Evolutionary conservation across 2,329 filamentous ascomycete species (phyloP), one percentile per base, ranked within the genome.

Genomic region (Bipolaris bicolor): DNA sequence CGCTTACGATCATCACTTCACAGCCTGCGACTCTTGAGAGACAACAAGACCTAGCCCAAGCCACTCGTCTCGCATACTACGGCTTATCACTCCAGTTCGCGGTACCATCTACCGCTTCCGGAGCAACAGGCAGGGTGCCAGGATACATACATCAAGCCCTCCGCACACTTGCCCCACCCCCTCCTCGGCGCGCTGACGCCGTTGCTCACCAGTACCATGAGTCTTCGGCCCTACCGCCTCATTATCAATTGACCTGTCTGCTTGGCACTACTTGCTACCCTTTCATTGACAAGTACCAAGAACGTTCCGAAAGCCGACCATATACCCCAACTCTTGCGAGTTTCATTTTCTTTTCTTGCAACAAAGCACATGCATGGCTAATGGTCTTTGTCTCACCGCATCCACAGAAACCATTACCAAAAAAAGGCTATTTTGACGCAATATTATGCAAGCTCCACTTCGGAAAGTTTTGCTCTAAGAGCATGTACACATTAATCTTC

Each of bases 41-140:
- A 15, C 20, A 31, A 39, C n/a, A 2, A 1, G 20, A 36, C 50
- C 33, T 50, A 57, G 24, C 29, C 40, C 22, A 52, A 52, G 54
- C 58, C 44, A 11, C 41, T 52, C 36, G 39, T 24, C 40, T 55
- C 49, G 45, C 24, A 56, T 43, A 45, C 16, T 29, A 29, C 26
- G 26, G 16, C 43, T 51, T 24, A 50, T 54, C 34, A 31, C 51
- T 57, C 47, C 58, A 37, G 36, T 39, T 41, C 29, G 18, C 34
- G 7, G 3, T 49, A 22, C 18, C 31, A 33, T 18, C 45, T 24
- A 36, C 45, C 20, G 7, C 13, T 10, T 36, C 18, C 13, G 45
- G 20, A 47, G 9, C 13, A 47, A 34, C 18, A 47, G 33, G n/a
- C 45, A 47, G 29, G 44, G 24, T 22, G 37, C 52, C 26, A 34